These are phyloP conservation scores for Caryopteris hybrid DNA, from an alignment of 305 asterid genomes.

Conservation along the genomic window DNA sequence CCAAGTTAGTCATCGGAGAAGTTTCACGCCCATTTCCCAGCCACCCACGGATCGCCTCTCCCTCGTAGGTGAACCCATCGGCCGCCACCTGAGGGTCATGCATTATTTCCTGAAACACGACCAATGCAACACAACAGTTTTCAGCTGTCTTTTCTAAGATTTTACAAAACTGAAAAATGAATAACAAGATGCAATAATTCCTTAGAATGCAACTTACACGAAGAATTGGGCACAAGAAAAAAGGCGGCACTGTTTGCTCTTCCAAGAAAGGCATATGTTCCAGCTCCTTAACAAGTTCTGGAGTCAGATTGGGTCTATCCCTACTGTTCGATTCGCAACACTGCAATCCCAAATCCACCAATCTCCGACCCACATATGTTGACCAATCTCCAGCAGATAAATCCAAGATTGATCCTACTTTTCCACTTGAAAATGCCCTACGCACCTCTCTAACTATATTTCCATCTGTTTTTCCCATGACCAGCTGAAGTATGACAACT, in stretches of 20 bases:
- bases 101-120: constrained; percentile 75
- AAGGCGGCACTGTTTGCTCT: constrained; percentile 57
- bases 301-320: constrained; percentile 61
- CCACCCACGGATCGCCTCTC: constrained; percentile 80
- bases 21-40: constrained; percentile 58
- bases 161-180: too few species aligned
- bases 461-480: constrained; percentile 52
- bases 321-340: constrained; percentile 59
- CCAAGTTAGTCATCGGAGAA: constrained; percentile 88
- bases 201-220: constrained; percentile 35
- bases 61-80: constrained; percentile 89
- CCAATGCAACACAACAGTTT: too few species aligned
- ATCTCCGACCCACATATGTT: constrained; percentile 54
- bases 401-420: constrained; percentile 50
- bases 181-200: background rate
- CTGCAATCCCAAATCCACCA: constrained; percentile 66
- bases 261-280: constrained; percentile 55
- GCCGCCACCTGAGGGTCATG: constrained; percentile 89
- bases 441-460: constrained; percentile 48
- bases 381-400: constrained; percentile 81
- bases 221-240: constrained; percentile 81
- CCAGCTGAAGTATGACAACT: constrained; percentile 59
- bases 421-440: constrained; percentile 38
- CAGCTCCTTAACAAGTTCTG: constrained; percentile 56
- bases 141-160: too few species aligned